A percentile compares a stretch with the other conserved stretches of the same genome.
Conservation (phyloP, 2,329 filamentous ascomycete species). For the Mollisia scopiformis region DNA sequence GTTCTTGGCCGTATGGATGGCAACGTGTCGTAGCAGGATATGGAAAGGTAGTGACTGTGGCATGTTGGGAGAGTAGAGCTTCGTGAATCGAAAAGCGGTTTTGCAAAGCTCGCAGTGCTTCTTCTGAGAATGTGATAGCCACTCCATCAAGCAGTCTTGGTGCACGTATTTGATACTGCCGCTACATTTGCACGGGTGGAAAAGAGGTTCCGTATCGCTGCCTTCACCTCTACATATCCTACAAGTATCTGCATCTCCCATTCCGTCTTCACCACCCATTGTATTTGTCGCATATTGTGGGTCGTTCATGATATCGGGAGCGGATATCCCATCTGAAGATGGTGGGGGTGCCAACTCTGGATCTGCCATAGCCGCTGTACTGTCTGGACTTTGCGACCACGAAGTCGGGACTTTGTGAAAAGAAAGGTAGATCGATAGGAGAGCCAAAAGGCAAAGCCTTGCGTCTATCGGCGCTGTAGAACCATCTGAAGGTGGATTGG, state of each 20-base stretch:
- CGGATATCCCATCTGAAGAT: constrained; percentile 14
- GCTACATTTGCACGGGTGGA: constrained; percentile 98
- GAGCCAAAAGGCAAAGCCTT: constrained; percentile 33
- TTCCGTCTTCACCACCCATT: constrained; percentile 33
- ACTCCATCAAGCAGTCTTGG: constrained; percentile 97
- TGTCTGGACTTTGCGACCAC: background rate
- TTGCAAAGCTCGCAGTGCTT: constrained; percentile 99
- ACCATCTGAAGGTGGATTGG: constrained; percentile 27
- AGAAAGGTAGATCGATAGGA: background rate
- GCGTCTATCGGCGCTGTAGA: constrained; percentile 20
- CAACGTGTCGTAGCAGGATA: constrained; percentile 79
- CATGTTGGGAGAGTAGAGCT: constrained; percentile 95
- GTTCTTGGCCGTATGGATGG: constrained; percentile 72
- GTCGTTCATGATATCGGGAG: constrained; percentile 60
- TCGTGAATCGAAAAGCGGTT: constrained; percentile 96
- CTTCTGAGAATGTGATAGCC: constrained; percentile 98
- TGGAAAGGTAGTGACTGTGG: constrained; percentile 78
- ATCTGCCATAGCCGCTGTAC: constrained; percentile 24
- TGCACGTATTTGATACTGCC: constrained; percentile 99
- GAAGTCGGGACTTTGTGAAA: background rate
- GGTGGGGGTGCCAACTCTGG: background rate
- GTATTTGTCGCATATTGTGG: constrained; percentile 49
- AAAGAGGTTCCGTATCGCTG: constrained; percentile 80
- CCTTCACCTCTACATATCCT: constrained; percentile 94
- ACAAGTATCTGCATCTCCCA: constrained; percentile 71